Base-by-base conservation (phyloP, 75 land plant species). In the Adiantum capillusveneris region DNA sequence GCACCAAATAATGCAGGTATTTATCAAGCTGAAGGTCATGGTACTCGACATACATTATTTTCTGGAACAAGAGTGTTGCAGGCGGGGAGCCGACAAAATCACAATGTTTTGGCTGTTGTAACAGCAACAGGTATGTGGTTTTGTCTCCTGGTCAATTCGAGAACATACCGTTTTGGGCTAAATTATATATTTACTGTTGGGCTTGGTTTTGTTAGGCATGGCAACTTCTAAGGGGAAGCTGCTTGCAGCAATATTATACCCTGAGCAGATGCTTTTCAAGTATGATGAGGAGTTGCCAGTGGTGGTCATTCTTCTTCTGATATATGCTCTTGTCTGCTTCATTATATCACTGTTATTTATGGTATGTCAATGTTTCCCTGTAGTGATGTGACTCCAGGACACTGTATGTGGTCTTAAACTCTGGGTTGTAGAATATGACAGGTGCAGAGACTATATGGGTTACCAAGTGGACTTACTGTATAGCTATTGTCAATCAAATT, bases 261-360 rank as follows among this genome's bases (percentile, higher is more conserved):
- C 76, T 28, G 57, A 73, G 54, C 65, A 73, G 62, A 73, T 73
- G 76, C 53, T 67, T 50, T 73, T 73, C 27, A 73, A 67, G 52
- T 73, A 73, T 62, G 76, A 73, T 44, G 76, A 73, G 44, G 76
- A 73, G 71, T 53, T 73, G 20, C 71, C 76, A 13, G 62, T 67
- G 29, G 76, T 73, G 14, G 70, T 65, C 24, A 64, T 62, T 39
- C 54, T 73, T 25, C 76, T 73, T 27, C 27, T 73, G 9, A 24
- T 54, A 1, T 73, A 73, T 25, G 76, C 57, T 26, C 25, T 73
- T 11, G 55, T 73, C 6, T 73, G 76, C 65, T 73, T 73, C 57
- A 25, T 44, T 13, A 67, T 67, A 34, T 66, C 76, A 43, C 55
- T 66, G 0, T 0, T 66, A 25, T 73, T 73, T 39, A 59, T 66